A percentile compares a stretch with the other conserved stretches of the same genome.
These are phyloP conservation scores for Penicillium maclennaniae DNA, from an alignment of 495 filamentous ascomycete species.

Conservation along the genomic window DNA sequence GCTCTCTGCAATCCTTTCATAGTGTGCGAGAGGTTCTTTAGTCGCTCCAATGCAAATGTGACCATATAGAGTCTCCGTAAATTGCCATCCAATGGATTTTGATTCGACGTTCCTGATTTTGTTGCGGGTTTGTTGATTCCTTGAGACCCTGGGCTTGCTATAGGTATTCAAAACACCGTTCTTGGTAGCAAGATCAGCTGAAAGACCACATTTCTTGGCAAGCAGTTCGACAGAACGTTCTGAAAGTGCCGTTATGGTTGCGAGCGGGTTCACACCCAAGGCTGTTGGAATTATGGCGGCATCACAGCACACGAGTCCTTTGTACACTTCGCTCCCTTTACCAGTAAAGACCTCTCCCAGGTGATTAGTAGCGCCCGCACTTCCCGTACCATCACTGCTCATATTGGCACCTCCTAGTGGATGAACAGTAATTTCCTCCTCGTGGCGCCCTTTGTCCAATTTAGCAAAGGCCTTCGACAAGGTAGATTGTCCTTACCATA, in stretches of 20 bases:
- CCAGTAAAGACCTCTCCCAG: constrained; percentile 58
- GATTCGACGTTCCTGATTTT: not conserved
- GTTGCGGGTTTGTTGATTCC: not conserved
- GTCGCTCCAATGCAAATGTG: not conserved
- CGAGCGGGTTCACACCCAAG: constrained; percentile 65
- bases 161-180: constrained; percentile 35
- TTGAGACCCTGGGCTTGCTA: not conserved
- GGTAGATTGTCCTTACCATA: not conserved
- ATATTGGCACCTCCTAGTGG: constrained; percentile 61
- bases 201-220: constrained; percentile 33
- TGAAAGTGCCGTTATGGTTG: constrained; percentile 64
- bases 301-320: constrained; percentile 60
- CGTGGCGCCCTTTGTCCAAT: not conserved
- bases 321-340: constrained; percentile 43
- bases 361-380: constrained; percentile 60
- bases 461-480: not conserved
- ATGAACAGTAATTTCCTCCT: not conserved
- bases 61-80: not conserved
- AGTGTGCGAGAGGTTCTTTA: not conserved
- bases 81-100: not conserved
- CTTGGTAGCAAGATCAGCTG: constrained; percentile 43
- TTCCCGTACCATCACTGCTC: constrained; percentile 54
- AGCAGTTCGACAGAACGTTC: constrained; percentile 57
- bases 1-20: not conserved
- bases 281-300: constrained; percentile 59